Percentiles rank a stretch among this genome's conserved stretches.
Evolutionary conservation across 2,329 filamentous ascomycete species (phyloP).

Genomic region (Penicillium freii): DNA sequence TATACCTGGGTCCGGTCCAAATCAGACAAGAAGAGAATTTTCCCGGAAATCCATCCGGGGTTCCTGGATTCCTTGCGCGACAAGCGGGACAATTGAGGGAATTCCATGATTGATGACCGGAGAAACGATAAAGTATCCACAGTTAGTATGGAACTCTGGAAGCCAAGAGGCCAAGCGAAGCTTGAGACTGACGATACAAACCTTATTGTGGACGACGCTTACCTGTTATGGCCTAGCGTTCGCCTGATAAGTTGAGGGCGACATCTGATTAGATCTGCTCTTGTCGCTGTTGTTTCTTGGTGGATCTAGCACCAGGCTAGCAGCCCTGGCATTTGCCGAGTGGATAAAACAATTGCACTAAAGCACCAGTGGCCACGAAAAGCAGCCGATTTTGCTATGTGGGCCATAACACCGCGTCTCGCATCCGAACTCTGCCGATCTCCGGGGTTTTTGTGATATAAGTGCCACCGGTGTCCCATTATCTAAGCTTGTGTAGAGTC

Average conservation of each 20-base stretch:
- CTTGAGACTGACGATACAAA: not conserved
- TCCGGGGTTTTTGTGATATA: not conserved
- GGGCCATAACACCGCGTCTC: not conserved
- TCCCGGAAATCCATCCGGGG: not conserved
- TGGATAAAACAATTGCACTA: not conserved
- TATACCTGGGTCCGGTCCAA: not conserved
- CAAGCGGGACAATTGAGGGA: not conserved
- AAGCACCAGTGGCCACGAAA: not conserved
- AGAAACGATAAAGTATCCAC: not conserved
- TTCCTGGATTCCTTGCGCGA: not conserved
- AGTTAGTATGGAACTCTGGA: not conserved
- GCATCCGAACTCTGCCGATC: not conserved
- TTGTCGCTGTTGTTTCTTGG: not conserved
- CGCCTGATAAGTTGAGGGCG: conserved; percentile 2
- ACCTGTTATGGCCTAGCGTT: not conserved
- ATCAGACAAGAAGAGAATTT: not conserved
- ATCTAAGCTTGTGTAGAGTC: no score
- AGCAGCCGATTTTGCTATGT: not conserved
- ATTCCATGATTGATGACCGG: not conserved
- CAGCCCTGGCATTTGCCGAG: not conserved
- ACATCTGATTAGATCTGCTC: conserved; percentile 9
- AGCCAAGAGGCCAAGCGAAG: conserved; percentile 9
- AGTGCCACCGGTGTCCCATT: not conserved
- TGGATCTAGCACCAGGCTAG: not conserved
- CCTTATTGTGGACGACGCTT: conserved; percentile 2